Conservation (phyloP, 192 early-diverging fungal species). For the Umbelopsis sp. region DNA sequence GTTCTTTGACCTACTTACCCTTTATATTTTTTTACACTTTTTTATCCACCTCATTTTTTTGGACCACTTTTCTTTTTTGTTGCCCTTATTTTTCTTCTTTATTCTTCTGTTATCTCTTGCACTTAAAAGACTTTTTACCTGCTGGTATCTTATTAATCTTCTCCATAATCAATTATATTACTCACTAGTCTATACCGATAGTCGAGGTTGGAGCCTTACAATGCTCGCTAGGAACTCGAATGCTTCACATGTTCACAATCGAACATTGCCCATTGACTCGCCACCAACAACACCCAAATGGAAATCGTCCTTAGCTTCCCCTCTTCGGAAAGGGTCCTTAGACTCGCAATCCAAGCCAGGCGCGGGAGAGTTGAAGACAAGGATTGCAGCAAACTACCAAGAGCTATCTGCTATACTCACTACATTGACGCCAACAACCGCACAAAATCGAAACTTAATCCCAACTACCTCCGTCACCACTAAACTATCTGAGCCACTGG, state of each 20-base stretch:
- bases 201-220: constrained; percentile 3
- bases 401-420: constrained; percentile 17
- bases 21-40: no score
- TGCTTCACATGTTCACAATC: constrained; percentile 12
- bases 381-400: constrained; percentile 10
- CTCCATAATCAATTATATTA: background rate
- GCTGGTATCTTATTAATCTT: background rate
- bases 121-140: no score
- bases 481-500: constrained; percentile 4
- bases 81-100: no score
- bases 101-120: no score
- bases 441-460: constrained; percentile 11
- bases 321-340: constrained; percentile 2
- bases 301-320: constrained; percentile 9
- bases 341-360: background rate
- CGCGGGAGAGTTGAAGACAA: background rate
- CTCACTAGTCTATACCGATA: background rate
- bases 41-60: no score
- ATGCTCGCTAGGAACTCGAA: constrained; percentile 10
- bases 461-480: background rate
- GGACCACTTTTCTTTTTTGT: no score
- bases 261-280: background rate
- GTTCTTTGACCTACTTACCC: no score
- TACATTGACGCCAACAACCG: background rate
- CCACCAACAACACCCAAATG: constrained; percentile 12